Conservation (phyloP, 225 moss, liverwort and hornwort genomes). For the Asterella californica region DNA sequence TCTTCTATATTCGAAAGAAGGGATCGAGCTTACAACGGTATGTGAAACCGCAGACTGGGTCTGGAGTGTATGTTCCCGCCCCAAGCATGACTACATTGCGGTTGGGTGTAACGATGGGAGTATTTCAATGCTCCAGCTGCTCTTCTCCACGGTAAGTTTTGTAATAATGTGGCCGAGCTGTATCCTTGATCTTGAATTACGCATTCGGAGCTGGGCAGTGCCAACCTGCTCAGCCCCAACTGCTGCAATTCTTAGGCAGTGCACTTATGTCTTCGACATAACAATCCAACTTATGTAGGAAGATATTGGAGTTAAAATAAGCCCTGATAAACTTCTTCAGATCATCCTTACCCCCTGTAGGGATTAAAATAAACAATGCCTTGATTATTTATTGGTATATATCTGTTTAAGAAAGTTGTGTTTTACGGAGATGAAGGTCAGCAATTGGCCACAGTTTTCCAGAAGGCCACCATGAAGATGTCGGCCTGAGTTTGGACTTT, state of each 20-base stretch:
- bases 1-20: conserved; percentile 80
- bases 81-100: conserved; percentile 84
- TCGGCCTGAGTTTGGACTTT: neutral
- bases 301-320: too few species aligned
- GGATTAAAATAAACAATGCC: too few species aligned
- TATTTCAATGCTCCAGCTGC: conserved; percentile 88
- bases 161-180: neutral
- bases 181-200: neutral
- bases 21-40: conserved; percentile 75
- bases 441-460: neutral
- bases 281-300: too few species aligned
- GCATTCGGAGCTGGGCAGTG: neutral
- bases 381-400: too few species aligned
- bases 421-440: neutral
- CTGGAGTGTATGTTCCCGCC: conserved; percentile 76
- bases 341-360: too few species aligned
- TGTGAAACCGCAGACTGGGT: conserved; percentile 94
- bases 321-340: too few species aligned
- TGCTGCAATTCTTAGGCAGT: neutral
- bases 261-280: too few species aligned
- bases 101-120: conserved; percentile 98
- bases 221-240: neutral
- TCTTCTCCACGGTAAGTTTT: conserved; percentile 76
- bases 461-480: neutral
- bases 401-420: too few species aligned